Evolutionary conservation across 148 eudicot species (phyloP), one percentile per base, ranked within the genome.

Genomic region (Vaccinium vitisidaea): DNA sequence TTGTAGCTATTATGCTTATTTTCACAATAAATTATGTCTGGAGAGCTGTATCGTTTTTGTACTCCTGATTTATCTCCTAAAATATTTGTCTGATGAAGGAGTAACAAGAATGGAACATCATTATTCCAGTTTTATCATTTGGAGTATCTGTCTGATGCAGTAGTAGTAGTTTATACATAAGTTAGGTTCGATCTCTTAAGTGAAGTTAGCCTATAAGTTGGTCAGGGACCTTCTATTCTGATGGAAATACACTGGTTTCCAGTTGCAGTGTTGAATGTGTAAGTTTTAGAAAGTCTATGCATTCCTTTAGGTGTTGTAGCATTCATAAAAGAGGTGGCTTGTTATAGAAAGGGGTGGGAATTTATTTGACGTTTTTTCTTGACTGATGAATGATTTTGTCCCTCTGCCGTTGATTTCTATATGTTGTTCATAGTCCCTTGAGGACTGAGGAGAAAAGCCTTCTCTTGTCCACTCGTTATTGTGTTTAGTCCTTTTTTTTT

Each of bases 281-380:
- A 63, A 48, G 69, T 81, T n/a, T 12, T 43, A 80, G 69, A 59
- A 58, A 14, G 36, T 32, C 36, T 80, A 48, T 16, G 8, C 39
- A 18, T 12, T 48, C 70, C 43, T 80, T 16, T 25, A 49, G 15
- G 25, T 39, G 39, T 59, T 80, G 49, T 58, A 59, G 83, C 23
- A 32, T 59, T 67, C 3, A 16, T 50, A 49, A 67, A 69, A 8
- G 19, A 10, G 12, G 55, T 39, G 11, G 7, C 39, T 80, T 81
- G 32, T 39, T n/a, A n/a, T 61, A 81, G 82, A 80, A 59, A 10
- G 21, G 71, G 48, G 5, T 39, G 23, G 50, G 27, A 59, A 50
- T 80, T 36, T 80, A 39, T 23, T 58, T 71, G 19, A 36, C 39
- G 32, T 48, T 79, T 79, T 78, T 16, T 54, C 81, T 79, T 79